Base-by-base conservation (phyloP, 2,329 filamentous ascomycete genomes). In the Paecilomyces fulvus region DNA sequence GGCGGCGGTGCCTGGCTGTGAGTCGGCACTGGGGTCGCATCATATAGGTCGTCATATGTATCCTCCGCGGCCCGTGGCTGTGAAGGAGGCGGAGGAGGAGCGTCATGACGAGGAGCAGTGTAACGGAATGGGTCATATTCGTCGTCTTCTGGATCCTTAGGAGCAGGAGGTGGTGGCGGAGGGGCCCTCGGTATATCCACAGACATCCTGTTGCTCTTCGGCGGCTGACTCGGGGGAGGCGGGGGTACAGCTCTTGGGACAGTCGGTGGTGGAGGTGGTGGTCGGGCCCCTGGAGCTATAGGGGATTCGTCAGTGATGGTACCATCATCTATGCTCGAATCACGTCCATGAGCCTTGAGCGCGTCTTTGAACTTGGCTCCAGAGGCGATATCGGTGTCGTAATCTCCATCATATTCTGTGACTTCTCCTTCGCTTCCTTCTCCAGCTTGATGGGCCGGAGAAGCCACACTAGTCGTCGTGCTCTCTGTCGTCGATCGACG, bases 371-470 rank as follows among this genome's bases (percentile, higher is more conserved):
- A 90, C 56, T 89, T 90, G n/a, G 84, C 90, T 9, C 90, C 87
- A n/a, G 92, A 90, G 1, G 88, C 92, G 68, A 97, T 97, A 69
- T 97, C 94, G 6, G 94, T 97, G 65, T 97, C 94, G 69, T 97
- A 97, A 68, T 97, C 94, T 6, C 92, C 94, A 69, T 99, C 94
- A 67, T 97, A 97, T 67, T 96, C 92, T 0, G 90, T 95, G 31
- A 90, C 82, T 66, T 95, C 91, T 58, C 88, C 90, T 58, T 88
- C 87, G 25, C 84, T 86, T 12, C 87, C 86, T 46, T 81, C 75
- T 75, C 80, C 59, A 76, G 77, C 56, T 75, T 59, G 79, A 67
- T 55, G 73, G 55, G 74, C 73, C 14, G 80, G 75, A 11, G 77
- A 74, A 10, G 74, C 63, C 14, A 61, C 60, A 54, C 67, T 71